Conservation (phyloP, 108 stramenopile species). For the Cylindrotheca fusiformis region DNA sequence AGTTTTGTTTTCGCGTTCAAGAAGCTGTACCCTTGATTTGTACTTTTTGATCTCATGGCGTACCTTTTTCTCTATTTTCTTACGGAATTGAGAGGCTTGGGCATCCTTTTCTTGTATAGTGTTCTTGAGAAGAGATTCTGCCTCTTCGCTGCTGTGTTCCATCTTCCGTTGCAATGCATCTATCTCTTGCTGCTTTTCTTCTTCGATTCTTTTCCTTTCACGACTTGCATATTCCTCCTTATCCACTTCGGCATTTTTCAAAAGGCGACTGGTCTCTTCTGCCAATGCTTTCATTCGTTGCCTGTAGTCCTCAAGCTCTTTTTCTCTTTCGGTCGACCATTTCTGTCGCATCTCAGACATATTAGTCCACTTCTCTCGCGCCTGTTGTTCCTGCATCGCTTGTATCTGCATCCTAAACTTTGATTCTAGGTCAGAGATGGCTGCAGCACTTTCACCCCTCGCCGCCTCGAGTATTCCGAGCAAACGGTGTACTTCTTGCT, state of each 20-base stretch:
- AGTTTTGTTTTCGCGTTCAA: slow-evolving; percentile 13
- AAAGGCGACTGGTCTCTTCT: slow-evolving; percentile 11
- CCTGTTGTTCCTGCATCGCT: slow-evolving; percentile 15
- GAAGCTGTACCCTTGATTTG: slow-evolving; percentile 9
- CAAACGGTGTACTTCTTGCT: slow-evolving; percentile 24
- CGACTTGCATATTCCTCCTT: slow-evolving; percentile 26
- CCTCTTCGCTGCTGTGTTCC: slow-evolving; percentile 7
- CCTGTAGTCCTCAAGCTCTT: slow-evolving; percentile 15
- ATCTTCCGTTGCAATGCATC: slow-evolving; percentile 11
- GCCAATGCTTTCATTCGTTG: slow-evolving; percentile 25
- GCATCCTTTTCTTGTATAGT: slow-evolving; percentile 19
- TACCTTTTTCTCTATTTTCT: slow-evolving; percentile 15
- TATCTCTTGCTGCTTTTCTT: slow-evolving; percentile 26
- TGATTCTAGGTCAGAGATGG: slow-evolving; percentile 13
- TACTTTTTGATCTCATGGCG: slow-evolving; percentile 8
- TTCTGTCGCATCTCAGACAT: slow-evolving; percentile 15
- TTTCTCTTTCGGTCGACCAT: slow-evolving; percentile 14
- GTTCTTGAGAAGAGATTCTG: slow-evolving; percentile 1
- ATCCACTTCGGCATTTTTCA: slow-evolving; percentile 19
- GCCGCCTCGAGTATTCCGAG: slow-evolving; percentile 1
- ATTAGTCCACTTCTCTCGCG: slow-evolving; percentile 20
- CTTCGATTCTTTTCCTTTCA: slow-evolving; percentile 6
- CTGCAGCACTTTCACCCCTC: slow-evolving; percentile 2
- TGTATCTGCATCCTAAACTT: slow-evolving; percentile 17
- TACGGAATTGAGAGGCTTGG: slow-evolving; percentile 6